Evolutionary conservation across 495 filamentous ascomycete genomes (phyloP).

Genomic region (Penicillium arizonense): DNA sequence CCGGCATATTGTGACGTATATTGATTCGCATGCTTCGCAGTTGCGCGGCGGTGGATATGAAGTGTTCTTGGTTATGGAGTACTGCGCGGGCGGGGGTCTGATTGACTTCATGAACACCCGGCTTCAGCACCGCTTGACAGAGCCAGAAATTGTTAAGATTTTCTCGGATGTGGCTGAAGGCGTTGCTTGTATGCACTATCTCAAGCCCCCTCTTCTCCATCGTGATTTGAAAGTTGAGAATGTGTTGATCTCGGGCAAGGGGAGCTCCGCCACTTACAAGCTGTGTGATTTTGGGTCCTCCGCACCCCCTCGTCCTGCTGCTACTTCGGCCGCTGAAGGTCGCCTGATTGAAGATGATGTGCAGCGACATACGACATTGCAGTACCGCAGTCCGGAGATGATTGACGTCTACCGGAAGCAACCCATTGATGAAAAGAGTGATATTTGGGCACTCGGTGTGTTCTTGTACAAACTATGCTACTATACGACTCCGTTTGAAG

Average conservation of each 20-base stretch:
- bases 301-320: slow-evolving; percentile 78
- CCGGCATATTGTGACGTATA: slow-evolving; percentile 92
- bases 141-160: slow-evolving; percentile 96
- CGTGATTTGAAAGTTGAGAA: slow-evolving; percentile 98
- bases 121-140: slow-evolving; percentile 91
- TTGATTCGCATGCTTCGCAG: slow-evolving; percentile 96
- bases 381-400: slow-evolving; percentile 98
- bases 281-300: slow-evolving; percentile 97
- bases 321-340: slow-evolving; percentile 81
- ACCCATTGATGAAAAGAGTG: slow-evolving; percentile 97
- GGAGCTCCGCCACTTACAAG: slow-evolving; percentile 70
- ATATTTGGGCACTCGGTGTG: slow-evolving; percentile 97
- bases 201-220: slow-evolving; percentile 90
- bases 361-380: slow-evolving; percentile 93
- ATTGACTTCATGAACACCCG: slow-evolving; percentile 99
- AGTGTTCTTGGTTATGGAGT: slow-evolving; percentile 98
- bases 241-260: slow-evolving; percentile 77
- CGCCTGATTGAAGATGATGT: slow-evolving; percentile 93
- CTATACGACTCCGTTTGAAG: slow-evolving; percentile 98
- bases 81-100: slow-evolving; percentile 76
- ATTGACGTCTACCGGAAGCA: slow-evolving; percentile 95
- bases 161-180: slow-evolving; percentile 94
- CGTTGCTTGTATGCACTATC: slow-evolving; percentile 98
- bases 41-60: slow-evolving; percentile 92
- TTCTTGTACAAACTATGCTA: slow-evolving; percentile 98